Base-by-base conservation (phyloP, 179 eudicot genomes). In the Spinacia oleracea region DNA sequence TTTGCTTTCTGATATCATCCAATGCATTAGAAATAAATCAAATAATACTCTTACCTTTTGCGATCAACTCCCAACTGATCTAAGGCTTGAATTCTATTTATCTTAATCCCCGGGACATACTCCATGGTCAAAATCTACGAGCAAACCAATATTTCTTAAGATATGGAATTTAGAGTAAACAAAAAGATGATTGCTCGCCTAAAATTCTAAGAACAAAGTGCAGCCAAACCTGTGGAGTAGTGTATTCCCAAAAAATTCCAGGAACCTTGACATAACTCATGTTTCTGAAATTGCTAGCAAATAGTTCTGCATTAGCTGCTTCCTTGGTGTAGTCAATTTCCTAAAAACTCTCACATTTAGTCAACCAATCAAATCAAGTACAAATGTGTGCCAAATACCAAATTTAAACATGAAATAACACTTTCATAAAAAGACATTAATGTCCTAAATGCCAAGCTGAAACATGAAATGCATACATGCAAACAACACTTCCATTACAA, bases 241-340 rank as follows among this genome's bases (percentile, higher is more conserved):
- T 95, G 87, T 88, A 93, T 73, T 93, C 97, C 98, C 98, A 95
- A 42, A 34, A 83, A 75, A 95, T 91, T 72, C 79, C 45, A n/a
- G 98, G 98, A 77, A 95, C 98, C 85, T 95, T 93, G 63, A 95
- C 98, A 86, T 95, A 95, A 73, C 91, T 91, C 95, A 95, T 79
- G 66, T 87, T 86, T 80, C 62, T 86, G 87, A 95, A 95, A 84
- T 95, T 95, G 64, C 81, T 84, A 72, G 98, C 97, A 89, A 95
- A 95, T 72, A 87, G 74, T 80, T 91, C 98, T 27, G 98, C 97
- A 90, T 95, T 95, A 45, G 95, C 93, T 64, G 98, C 98, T 89
- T 95, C 98, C 87, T 93, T 91, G 64, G 98, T 95, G 81, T 95
- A 95, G 82, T 95, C 98, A 73, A 95, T 95, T 83, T 91, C 94